phyloP scores from a whole-genome alignment of 2,329 filamentous ascomycete species.

The Keithomyces neogunnii region DNA sequence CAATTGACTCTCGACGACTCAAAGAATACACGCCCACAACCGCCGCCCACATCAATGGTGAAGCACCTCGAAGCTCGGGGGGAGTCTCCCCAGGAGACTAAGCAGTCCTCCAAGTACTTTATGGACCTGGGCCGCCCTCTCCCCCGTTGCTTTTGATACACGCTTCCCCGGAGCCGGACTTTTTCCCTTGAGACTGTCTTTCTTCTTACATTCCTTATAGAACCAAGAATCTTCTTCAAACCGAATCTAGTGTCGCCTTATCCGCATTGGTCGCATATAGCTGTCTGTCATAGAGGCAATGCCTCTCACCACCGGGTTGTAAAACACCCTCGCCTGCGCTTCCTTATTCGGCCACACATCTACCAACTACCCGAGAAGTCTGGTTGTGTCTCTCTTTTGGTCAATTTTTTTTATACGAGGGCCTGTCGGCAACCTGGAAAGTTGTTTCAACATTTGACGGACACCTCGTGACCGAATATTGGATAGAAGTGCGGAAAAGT shows the following conservation, averaged over 20 bases:
- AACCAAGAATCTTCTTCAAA: not conserved
- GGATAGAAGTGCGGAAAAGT: not conserved
- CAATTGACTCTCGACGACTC: not conserved
- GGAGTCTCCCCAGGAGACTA: not conserved
- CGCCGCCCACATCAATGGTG: not conserved
- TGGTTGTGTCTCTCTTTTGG: not conserved
- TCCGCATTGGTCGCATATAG: not conserved
- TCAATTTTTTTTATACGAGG: not conserved
- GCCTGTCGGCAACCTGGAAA: not conserved
- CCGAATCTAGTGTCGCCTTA: not conserved
- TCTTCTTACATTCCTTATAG: not conserved
- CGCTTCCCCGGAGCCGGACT: not conserved
- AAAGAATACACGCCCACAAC: constrained; percentile 1
- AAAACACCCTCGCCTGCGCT: not conserved
- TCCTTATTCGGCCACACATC: not conserved
- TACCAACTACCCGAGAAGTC: not conserved
- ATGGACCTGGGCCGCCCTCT: constrained; percentile 19
- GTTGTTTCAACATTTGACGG: not conserved
- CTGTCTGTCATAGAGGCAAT: not conserved
- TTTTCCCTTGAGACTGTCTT: not conserved
- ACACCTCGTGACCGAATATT: not conserved
- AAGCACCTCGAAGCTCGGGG: not conserved
- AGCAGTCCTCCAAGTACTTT: constrained; percentile 14
- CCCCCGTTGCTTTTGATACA: constrained; percentile 5
- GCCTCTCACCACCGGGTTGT: constrained; percentile 1